Conservation (phyloP, 1,284 basidiomycete genomes). For the Trichosporon inkin region DNA sequence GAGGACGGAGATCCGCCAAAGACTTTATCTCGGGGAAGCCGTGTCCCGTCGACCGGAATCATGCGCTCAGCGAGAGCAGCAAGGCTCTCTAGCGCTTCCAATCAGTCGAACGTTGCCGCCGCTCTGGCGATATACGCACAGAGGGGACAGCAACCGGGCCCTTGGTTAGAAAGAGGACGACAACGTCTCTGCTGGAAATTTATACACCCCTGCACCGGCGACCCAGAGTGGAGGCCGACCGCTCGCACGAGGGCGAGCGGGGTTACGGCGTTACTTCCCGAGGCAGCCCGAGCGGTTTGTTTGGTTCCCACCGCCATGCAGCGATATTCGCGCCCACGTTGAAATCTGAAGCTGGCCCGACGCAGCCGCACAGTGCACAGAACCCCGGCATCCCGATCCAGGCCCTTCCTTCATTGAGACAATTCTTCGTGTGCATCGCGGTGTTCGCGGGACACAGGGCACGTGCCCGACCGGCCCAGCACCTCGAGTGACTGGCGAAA, state of each 20-base stretch:
- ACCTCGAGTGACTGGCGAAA: too few species aligned
- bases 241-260: conserved; percentile 8
- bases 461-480: too few species aligned
- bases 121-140: conserved; percentile 1
- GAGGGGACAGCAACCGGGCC: conserved; percentile 22
- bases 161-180: conserved; percentile 17
- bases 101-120: conserved; percentile 21
- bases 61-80: conserved; percentile 16
- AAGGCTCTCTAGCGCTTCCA: conserved; percentile 17
- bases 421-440: too few species aligned
- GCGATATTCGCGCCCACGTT: too few species aligned
- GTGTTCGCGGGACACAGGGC: too few species aligned
- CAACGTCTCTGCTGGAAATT: neutral
- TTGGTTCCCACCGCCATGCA: neutral
- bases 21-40: conserved; percentile 25
- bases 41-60: conserved; percentile 31
- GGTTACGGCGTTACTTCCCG: conserved; percentile 2
- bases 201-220: conserved; percentile 5
- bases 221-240: neutral
- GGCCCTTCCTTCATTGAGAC: too few species aligned
- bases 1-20: neutral
- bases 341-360: too few species aligned
- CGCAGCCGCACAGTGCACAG: too few species aligned
- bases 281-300: neutral
- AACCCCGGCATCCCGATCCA: too few species aligned